Evolutionary conservation across 2,329 filamentous ascomycete species (phyloP), one percentile per base, ranked within the genome.

Genomic region (Xylariaceae sp.): DNA sequence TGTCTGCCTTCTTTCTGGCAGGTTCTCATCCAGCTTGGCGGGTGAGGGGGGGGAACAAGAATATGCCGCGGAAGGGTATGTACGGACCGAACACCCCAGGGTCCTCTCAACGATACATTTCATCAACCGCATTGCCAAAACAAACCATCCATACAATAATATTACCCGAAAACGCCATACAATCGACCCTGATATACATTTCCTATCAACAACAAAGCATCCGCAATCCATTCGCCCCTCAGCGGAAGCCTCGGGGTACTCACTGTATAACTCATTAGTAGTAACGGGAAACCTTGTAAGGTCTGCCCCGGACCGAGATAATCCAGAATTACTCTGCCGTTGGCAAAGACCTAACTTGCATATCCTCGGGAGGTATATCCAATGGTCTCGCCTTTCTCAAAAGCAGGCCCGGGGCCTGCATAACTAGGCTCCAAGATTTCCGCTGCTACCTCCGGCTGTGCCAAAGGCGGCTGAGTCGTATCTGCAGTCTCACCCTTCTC

Each of bases 311-410:
- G 37, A 12, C 7, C 49, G 20, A 21, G 9, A 43, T 20, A 20
- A 12, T 40, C 10, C 23, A 16, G 12, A 20, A 26, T 44, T n/a
- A 44, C 21, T 51, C 23, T 16, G 53, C 12, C 5, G 16, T 10
- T 26, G 54, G 32, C 26, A 41, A 57, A 37, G 58, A 20, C 19
- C 20, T 74, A 16, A 72, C 64, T 2, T 71, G 77, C 45, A 73
- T 77, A 53, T 77, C 69, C 9, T 66, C 64, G 45, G 70, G 67
- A 32, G 74, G 70, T 20, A 73, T 60, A 23, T 65, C n/a, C n/a
- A n/a, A n/a, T n/a, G n/a, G n/a, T 70, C 65, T 83, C 81, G 23
- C 76, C 77, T 67, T 79, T 83, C 64, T 84, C 81, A 70, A 79
- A 83, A n/a, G 73, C 67, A 12, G 74, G 69, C 2, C 80, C 78